Evolutionary conservation across 768 basidiomycete genomes (phyloP).

Genomic region (Pleurotus djamor): DNA sequence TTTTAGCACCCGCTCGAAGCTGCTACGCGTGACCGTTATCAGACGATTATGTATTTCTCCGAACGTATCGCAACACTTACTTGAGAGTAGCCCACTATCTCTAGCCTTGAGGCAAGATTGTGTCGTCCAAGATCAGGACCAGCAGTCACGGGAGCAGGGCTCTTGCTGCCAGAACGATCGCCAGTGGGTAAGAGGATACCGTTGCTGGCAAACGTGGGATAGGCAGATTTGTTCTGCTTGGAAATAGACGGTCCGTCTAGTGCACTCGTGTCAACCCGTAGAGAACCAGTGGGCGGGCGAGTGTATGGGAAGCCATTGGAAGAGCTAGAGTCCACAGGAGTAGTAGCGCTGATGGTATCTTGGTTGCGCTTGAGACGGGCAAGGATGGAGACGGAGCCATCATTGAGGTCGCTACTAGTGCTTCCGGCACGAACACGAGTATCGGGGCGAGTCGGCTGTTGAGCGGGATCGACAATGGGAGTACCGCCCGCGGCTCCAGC

Average conservation of each 20-base stretch:
- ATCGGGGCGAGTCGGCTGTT: constrained; percentile 52
- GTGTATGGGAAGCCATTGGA: constrained; percentile 46
- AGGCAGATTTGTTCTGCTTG: constrained; percentile 86
- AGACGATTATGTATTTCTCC: neutral
- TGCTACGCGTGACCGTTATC: constrained; percentile 14
- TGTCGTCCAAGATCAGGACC: constrained; percentile 85
- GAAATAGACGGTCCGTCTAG: constrained; percentile 49
- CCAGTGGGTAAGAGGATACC: constrained; percentile 57
- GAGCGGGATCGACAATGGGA: constrained; percentile 36
- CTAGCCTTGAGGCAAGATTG: constrained; percentile 56
- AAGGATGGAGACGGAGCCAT: constrained; percentile 67
- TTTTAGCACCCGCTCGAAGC: constrained; percentile 45
- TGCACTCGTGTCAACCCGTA: constrained; percentile 74
- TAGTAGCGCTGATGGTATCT: constrained; percentile 42
- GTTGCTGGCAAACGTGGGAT: constrained; percentile 64
- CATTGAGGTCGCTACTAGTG: constrained; percentile 81
- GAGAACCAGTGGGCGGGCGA: constrained; percentile 65
- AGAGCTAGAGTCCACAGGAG: constrained; percentile 53
- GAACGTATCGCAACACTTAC: constrained; percentile 32
- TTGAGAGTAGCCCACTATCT: constrained; percentile 73
- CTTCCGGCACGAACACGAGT: constrained; percentile 66
- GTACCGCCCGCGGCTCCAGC: constrained; percentile 44
- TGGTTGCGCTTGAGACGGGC: constrained; percentile 73
- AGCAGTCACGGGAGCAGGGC: constrained; percentile 80
- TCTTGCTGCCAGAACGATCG: constrained; percentile 61